These are phyloP conservation scores for Phytophthora fragariaefolia DNA, from an alignment of 352 stramenopile species.

Conservation along the genomic window DNA sequence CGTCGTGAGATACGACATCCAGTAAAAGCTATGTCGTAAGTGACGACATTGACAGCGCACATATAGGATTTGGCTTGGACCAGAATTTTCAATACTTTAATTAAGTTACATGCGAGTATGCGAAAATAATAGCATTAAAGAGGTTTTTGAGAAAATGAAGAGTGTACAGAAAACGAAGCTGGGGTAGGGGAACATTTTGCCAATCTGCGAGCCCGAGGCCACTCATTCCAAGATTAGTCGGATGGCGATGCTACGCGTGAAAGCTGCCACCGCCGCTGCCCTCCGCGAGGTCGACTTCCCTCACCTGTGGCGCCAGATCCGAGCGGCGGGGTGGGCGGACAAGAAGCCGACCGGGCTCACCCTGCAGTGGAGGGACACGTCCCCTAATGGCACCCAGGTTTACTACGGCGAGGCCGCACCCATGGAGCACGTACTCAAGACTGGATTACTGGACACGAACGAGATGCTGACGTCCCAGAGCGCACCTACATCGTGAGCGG, in stretches of 20 bases:
- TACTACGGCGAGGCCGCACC: background rate
- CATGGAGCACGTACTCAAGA: conserved; percentile 2
- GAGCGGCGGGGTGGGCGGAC: conserved; percentile 15
- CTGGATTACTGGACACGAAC: conserved; percentile 7
- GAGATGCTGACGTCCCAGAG: background rate
- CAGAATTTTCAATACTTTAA: conserved; percentile 20
- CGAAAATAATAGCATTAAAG: conserved; percentile 12
- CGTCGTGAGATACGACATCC: background rate
- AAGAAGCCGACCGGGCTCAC: conserved; percentile 7
- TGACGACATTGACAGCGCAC: conserved; percentile 19
- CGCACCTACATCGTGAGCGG: background rate
- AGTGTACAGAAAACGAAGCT: conserved; percentile 2
- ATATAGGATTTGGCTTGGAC: conserved; percentile 19
- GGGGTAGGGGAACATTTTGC: background rate
- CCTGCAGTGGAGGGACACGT: conserved; percentile 8
- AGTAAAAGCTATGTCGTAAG: background rate
- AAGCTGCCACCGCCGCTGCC: background rate
- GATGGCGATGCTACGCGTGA: conserved; percentile 1
- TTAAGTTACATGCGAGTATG: conserved; percentile 8
- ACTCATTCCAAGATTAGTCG: conserved; percentile 18
- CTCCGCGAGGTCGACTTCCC: conserved; percentile 5
- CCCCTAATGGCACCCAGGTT: background rate
- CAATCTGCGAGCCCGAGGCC: background rate
- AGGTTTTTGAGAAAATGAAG: conserved; percentile 13
- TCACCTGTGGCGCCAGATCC: conserved; percentile 20